phyloP scores from a whole-genome alignment of 163 green algal genomes.

The Volvox carteri region DNA sequence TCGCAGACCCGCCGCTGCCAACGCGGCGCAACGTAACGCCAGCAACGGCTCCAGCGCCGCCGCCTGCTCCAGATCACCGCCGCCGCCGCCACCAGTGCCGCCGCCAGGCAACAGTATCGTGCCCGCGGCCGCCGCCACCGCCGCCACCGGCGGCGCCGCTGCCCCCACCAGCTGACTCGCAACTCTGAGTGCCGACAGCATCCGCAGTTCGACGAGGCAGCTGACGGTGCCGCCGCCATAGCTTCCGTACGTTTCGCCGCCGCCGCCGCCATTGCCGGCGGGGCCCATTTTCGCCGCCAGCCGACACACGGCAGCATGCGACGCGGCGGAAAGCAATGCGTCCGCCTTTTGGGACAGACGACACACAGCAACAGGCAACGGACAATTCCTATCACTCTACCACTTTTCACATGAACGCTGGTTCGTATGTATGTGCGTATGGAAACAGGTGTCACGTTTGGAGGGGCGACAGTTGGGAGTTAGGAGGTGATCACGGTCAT shows the following conservation, averaged over 20 bases:
- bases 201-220: slow-evolving; percentile 2
- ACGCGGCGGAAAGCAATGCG: slow-evolving; percentile 1
- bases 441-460: too few species aligned
- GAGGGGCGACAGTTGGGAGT: too few species aligned
- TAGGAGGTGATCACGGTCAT: too few species aligned
- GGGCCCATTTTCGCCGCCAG: not conserved
- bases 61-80: not conserved
- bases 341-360: slow-evolving; percentile 5
- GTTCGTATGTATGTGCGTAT: too few species aligned
- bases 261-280: not conserved
- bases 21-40: slow-evolving; percentile 11
- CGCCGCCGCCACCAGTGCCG: not conserved
- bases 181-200: slow-evolving; percentile 39
- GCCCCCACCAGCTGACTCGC: not conserved
- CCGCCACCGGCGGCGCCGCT: not conserved
- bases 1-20: slow-evolving; percentile 24
- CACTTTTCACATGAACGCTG: too few species aligned
- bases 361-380: too few species aligned
- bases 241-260: not conserved
- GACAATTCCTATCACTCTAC: too few species aligned
- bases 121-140: not conserved
- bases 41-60: slow-evolving; percentile 29
- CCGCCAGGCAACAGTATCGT: slow-evolving; percentile 18
- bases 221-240: not conserved
- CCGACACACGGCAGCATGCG: slow-evolving; percentile 12